Percentiles rank a stretch among this genome's conserved stretches.
These are phyloP conservation scores for Lachnellula hyalina DNA, from an alignment of 2,329 filamentous ascomycete genomes.

Conservation along the genomic window DNA sequence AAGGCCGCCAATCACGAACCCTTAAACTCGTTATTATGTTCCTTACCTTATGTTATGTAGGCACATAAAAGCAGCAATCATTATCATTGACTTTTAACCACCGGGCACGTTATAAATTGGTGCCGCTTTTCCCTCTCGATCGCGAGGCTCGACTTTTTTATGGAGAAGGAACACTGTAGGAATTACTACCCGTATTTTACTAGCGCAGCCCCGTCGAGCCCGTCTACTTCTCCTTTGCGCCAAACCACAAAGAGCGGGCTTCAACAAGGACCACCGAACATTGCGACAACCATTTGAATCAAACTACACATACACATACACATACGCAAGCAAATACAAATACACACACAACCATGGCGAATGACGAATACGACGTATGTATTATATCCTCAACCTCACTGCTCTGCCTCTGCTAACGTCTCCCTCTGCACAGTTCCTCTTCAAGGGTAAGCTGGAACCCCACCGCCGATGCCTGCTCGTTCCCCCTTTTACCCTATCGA, in stretches of 20 bases:
- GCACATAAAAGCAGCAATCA: no score
- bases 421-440: constrained; percentile 70
- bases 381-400: constrained; percentile 21
- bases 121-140: no score
- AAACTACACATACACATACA: constrained; percentile 5
- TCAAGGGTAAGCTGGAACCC: constrained; percentile 69
- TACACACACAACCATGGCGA: constrained; percentile 69
- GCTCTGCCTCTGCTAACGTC: constrained; percentile 33
- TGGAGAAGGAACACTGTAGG: no score
- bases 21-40: no score
- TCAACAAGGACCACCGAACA: background rate
- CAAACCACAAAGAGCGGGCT: constrained; percentile 1
- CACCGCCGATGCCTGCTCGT: constrained; percentile 23
- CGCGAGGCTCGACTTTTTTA: no score
- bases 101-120: no score
- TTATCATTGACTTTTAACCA: no score
- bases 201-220: no score
- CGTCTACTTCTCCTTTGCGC: background rate
- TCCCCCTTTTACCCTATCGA: background rate
- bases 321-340: constrained; percentile 23
- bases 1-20: no score
- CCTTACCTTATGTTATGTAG: no score
- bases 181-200: no score
- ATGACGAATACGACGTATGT: constrained; percentile 99
- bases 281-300: constrained; percentile 2